These are phyloP conservation scores for Plectosphaerella cucumerina DNA, from an alignment of 2,329 filamentous ascomycete genomes.

Conservation along the genomic window DNA sequence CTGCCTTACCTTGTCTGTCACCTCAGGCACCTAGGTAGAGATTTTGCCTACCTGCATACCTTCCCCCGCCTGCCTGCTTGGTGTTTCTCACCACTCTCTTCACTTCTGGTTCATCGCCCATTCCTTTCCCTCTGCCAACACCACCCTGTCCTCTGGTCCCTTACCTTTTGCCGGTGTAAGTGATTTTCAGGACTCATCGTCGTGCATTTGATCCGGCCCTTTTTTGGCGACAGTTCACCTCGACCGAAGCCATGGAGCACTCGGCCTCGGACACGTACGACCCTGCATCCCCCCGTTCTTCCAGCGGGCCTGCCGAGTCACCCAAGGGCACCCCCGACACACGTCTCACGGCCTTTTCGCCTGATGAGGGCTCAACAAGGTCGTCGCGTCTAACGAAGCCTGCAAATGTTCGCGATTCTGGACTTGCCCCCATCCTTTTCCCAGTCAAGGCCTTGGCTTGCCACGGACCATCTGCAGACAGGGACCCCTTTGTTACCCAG, in stretches of 20 bases:
- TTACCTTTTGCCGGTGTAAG: no score
- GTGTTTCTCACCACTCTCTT: no score
- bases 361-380: slow-evolving; percentile 47
- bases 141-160: no score
- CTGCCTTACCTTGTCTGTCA: no score
- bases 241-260: background rate
- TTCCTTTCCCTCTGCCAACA: no score
- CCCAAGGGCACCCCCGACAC: slow-evolving; percentile 62
- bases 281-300: slow-evolving; percentile 47
- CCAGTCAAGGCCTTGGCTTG: slow-evolving; percentile 19
- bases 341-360: slow-evolving; percentile 59
- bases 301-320: slow-evolving; percentile 48
- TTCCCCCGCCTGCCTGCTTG: no score
- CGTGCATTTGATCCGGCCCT: no score
- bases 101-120: no score
- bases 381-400: slow-evolving; percentile 32
- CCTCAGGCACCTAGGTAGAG: no score
- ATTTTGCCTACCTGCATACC: no score
- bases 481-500: slow-evolving; percentile 51
- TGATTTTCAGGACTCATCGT: no score
- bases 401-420: slow-evolving; percentile 23
- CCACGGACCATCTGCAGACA: slow-evolving; percentile 26
- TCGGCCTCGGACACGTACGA: slow-evolving; percentile 22
- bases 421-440: slow-evolving; percentile 20
- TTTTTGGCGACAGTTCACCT: no score